A percentile compares a stretch with the other conserved stretches of the same genome.
phyloP scores from a whole-genome alignment of 495 filamentous ascomycete genomes.

The Penicillium waksmanii region DNA sequence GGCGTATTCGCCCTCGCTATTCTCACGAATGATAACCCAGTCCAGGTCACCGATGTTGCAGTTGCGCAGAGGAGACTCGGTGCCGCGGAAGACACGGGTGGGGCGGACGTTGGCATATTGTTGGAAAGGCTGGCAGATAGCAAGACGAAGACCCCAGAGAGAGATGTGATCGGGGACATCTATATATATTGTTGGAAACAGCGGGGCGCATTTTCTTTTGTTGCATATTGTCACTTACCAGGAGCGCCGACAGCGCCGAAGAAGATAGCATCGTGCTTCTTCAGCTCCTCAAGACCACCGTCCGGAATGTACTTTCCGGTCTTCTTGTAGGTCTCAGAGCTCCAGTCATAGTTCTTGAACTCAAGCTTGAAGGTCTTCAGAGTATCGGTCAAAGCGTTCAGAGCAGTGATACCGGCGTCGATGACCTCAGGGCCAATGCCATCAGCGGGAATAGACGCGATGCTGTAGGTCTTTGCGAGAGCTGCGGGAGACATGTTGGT shows the following conservation, averaged over 20 bases:
- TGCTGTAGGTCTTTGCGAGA: slow-evolving; percentile 43
- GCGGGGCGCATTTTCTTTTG: neutral
- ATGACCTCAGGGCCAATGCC: slow-evolving; percentile 61
- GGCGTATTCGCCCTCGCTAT: slow-evolving; percentile 61
- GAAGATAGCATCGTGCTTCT: slow-evolving; percentile 58
- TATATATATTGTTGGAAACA: slow-evolving; percentile 28
- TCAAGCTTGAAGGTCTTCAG: slow-evolving; percentile 51
- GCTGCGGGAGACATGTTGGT: slow-evolving; percentile 13
- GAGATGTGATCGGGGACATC: slow-evolving; percentile 62
- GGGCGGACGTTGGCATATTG: slow-evolving; percentile 62
- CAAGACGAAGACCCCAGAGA: slow-evolving; percentile 57
- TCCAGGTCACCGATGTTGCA: slow-evolving; percentile 48
- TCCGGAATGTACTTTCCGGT: slow-evolving; percentile 59
- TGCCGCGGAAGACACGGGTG: slow-evolving; percentile 52
- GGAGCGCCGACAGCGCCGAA: slow-evolving; percentile 61
- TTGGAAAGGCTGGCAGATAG: slow-evolving; percentile 58
- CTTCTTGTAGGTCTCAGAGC: slow-evolving; percentile 55
- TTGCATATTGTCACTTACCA: slow-evolving; percentile 33
- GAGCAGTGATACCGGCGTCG: slow-evolving; percentile 48
- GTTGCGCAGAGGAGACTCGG: slow-evolving; percentile 51
- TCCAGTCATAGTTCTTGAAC: slow-evolving; percentile 57
- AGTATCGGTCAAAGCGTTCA: slow-evolving; percentile 47
- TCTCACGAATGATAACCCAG: slow-evolving; percentile 63
- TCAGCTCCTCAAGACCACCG: slow-evolving; percentile 53
- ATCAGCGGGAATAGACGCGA: slow-evolving; percentile 57